phyloP scores from a whole-genome alignment of 1,284 basidiomycete species.

The Heterobasidion occidentale region DNA sequence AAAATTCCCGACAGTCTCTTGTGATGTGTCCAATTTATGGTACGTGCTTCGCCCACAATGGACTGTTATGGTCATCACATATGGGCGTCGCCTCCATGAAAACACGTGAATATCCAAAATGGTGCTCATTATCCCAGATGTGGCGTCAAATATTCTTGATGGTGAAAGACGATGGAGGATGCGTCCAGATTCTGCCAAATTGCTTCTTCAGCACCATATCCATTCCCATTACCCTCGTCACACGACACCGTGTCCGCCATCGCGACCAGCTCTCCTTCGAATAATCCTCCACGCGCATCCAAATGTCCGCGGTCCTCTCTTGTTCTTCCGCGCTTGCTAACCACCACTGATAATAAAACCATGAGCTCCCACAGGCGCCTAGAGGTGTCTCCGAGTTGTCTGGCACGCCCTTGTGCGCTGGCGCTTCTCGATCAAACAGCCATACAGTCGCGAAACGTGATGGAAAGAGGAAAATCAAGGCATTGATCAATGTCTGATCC shows the following conservation, averaged over 20 bases:
- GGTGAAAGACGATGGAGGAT: no score
- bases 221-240: background rate
- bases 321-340: constrained; percentile 25
- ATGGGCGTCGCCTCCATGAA: no score
- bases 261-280: background rate
- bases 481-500: constrained; percentile 45
- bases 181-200: background rate
- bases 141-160: no score
- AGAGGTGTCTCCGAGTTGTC: constrained; percentile 15
- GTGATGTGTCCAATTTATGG: no score
- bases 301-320: constrained; percentile 20
- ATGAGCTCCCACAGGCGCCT: constrained; percentile 31
- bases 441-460: constrained; percentile 33
- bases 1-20: no score
- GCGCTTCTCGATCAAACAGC: constrained; percentile 13
- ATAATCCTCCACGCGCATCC: constrained; percentile 7
- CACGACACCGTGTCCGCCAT: background rate
- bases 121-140: no score
- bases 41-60: no score
- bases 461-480: constrained; percentile 39
- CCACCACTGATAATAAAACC: constrained; percentile 45
- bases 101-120: no score
- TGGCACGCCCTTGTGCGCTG: constrained; percentile 4
- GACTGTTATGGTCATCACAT: no score
- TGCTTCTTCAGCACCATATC: background rate